Evolutionary conservation across 1,139 yeast genomes (phyloP).

Genomic region (Magnusiomyces clavatus): DNA sequence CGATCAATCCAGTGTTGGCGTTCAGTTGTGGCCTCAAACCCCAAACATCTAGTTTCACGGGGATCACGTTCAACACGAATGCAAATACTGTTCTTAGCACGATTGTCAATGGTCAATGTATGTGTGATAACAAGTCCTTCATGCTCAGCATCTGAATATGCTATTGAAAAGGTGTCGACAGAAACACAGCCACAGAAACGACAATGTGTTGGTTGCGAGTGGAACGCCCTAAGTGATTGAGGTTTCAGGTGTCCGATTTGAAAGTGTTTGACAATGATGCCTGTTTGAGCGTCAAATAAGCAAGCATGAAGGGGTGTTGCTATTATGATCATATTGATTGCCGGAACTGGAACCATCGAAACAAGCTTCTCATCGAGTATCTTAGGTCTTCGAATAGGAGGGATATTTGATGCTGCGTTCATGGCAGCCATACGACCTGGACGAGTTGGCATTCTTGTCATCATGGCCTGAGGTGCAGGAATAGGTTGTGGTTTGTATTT

Average conservation of each 20-base stretch:
- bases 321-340: conserved; percentile 27
- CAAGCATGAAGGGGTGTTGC: conserved; percentile 23
- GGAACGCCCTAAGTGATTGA: conserved; percentile 57
- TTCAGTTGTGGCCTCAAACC: conserved; percentile 69
- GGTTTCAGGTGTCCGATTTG: conserved; percentile 57
- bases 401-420: neutral
- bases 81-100: conserved; percentile 75
- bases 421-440: conserved; percentile 8
- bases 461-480: conserved; percentile 15
- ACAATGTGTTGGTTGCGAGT: conserved; percentile 81
- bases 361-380: conserved; percentile 15
- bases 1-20: conserved; percentile 58
- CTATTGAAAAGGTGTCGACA: conserved; percentile 59
- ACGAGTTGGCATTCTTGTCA: conserved; percentile 11
- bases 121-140: conserved; percentile 56
- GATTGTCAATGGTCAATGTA: conserved; percentile 61
- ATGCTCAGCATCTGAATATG: conserved; percentile 55
- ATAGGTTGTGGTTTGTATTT: conserved; percentile 14
- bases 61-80: conserved; percentile 88
- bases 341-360: conserved; percentile 24
- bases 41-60: conserved; percentile 80
- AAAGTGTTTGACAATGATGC: conserved; percentile 49
- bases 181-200: conserved; percentile 88
- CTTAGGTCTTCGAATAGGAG: conserved; percentile 7
- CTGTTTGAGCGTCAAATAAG: conserved; percentile 70